A percentile compares a stretch with the other conserved stretches of the same genome.
These are phyloP conservation scores for Eremomyces bilateralis DNA, from an alignment of 495 filamentous ascomycete species.

Conservation along the genomic window DNA sequence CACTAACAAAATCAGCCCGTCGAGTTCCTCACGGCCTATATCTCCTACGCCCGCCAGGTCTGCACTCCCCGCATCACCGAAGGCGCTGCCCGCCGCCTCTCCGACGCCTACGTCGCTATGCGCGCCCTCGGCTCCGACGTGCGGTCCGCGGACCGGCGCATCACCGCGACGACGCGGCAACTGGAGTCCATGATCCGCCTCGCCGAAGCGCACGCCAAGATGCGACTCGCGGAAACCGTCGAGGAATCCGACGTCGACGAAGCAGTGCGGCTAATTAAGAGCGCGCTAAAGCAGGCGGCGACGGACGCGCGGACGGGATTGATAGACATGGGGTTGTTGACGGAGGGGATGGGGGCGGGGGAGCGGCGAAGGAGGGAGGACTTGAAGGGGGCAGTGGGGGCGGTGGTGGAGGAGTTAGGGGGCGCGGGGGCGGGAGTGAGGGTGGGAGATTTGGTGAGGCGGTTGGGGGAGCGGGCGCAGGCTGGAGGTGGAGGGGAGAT, in stretches of 20 bases:
- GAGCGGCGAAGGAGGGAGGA: slow-evolving; percentile 66
- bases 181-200: slow-evolving; percentile 95
- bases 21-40: slow-evolving; percentile 89
- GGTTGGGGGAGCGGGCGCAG: slow-evolving; percentile 45
- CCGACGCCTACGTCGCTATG: slow-evolving; percentile 82
- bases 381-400: slow-evolving; percentile 57
- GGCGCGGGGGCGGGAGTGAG: slow-evolving; percentile 38
- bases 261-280: slow-evolving; percentile 77
- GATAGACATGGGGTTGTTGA: slow-evolving; percentile 91
- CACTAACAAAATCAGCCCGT: slow-evolving; percentile 37
- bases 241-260: slow-evolving; percentile 70
- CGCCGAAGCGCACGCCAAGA: slow-evolving; percentile 89
- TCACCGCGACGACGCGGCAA: slow-evolving; percentile 91
- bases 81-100: slow-evolving; percentile 58
- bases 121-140: slow-evolving; percentile 90
- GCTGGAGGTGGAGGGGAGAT: slow-evolving; percentile 43
- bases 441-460: slow-evolving; percentile 52
- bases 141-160: slow-evolving; percentile 76
- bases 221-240: slow-evolving; percentile 62
- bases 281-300: slow-evolving; percentile 88
- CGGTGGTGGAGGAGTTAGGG: slow-evolving; percentile 55
- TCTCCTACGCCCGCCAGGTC: slow-evolving; percentile 83
- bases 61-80: slow-evolving; percentile 61
- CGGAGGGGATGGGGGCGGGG: slow-evolving; percentile 68
- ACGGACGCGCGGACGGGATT: slow-evolving; percentile 79